Conservation (phyloP, 1,284 basidiomycete species). For the Kwoniella shivajii region DNA sequence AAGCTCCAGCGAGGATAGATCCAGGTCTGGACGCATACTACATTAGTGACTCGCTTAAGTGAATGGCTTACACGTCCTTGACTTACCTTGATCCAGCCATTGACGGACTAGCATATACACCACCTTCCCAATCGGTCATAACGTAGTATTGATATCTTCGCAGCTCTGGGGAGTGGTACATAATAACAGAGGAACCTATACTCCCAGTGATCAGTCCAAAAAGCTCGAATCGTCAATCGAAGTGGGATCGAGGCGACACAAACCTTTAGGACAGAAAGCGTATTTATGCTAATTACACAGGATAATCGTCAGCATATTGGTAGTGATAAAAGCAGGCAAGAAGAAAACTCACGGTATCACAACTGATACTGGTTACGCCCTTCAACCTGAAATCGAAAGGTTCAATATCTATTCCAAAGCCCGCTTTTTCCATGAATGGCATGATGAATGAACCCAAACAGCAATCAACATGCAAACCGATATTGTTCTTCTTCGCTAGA, state of each 20-base stretch:
- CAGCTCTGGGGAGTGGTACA: slow-evolving; percentile 77
- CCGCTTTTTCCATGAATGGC: slow-evolving; percentile 73
- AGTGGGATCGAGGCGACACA: neutral
- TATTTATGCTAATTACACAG: slow-evolving; percentile 44
- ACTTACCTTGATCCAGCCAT: slow-evolving; percentile 82
- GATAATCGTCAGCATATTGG: slow-evolving; percentile 10
- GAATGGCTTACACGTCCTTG: neutral
- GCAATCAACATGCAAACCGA: slow-evolving; percentile 91
- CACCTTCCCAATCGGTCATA: slow-evolving; percentile 74
- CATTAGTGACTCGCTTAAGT: neutral
- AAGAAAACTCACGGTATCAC: slow-evolving; percentile 69
- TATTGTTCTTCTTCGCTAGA: slow-evolving; percentile 73
- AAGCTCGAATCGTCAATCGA: neutral
- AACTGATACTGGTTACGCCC: slow-evolving; percentile 86
- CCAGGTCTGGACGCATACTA: slow-evolving; percentile 65
- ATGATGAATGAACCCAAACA: slow-evolving; percentile 91
- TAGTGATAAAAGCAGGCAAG: neutral
- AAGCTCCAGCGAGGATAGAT: slow-evolving; percentile 88
- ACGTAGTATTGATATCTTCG: slow-evolving; percentile 83
- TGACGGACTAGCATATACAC: slow-evolving; percentile 59
- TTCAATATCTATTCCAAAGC: slow-evolving; percentile 46
- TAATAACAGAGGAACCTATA: slow-evolving; percentile 85
- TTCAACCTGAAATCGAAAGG: slow-evolving; percentile 83
- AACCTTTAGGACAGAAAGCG: slow-evolving; percentile 63
- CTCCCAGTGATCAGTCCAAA: slow-evolving; percentile 3